These are phyloP conservation scores for Rhodocollybia butyracea DNA, from an alignment of 768 basidiomycete genomes.

Conservation along the genomic window DNA sequence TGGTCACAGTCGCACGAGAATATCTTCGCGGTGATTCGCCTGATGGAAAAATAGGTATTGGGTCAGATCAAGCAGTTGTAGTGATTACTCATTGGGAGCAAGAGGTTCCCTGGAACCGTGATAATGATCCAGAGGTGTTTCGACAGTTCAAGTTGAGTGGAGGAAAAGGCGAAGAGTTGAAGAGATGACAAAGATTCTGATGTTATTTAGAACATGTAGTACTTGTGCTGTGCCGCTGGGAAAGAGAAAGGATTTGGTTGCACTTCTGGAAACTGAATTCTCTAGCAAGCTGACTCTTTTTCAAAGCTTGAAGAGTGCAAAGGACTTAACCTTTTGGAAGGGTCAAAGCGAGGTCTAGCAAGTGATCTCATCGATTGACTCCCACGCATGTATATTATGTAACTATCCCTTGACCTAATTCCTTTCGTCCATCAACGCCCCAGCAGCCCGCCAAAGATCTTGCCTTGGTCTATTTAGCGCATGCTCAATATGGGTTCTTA, in stretches of 20 bases:
- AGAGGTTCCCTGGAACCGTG: constrained; percentile 78
- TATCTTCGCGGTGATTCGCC: constrained; percentile 54
- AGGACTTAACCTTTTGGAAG: no score
- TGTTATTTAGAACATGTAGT: no score
- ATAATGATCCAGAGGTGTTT: constrained; percentile 43
- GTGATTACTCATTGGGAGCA: constrained; percentile 91
- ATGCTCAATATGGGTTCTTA: neutral
- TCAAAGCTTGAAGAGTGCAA: no score
- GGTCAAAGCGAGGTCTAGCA: neutral
- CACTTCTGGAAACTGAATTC: no score
- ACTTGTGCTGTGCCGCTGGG: no score
- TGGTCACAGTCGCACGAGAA: constrained; percentile 60
- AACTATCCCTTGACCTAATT: no score
- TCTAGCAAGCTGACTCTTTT: no score
- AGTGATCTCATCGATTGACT: no score
- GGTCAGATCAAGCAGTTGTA: constrained; percentile 68
- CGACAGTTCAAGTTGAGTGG: constrained; percentile 29
- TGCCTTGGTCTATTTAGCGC: neutral
- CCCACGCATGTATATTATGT: no score
- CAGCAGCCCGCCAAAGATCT: neutral
- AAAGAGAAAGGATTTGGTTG: no score
- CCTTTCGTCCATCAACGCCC: neutral
- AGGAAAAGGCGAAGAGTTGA: constrained; percentile 27
- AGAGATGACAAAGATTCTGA: neutral
- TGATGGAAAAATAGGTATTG: constrained; percentile 36